Evolutionary conservation across 192 early-diverging fungal genomes (phyloP), one percentile per base, ranked within the genome.

Genomic region (Coemansia sp.): DNA sequence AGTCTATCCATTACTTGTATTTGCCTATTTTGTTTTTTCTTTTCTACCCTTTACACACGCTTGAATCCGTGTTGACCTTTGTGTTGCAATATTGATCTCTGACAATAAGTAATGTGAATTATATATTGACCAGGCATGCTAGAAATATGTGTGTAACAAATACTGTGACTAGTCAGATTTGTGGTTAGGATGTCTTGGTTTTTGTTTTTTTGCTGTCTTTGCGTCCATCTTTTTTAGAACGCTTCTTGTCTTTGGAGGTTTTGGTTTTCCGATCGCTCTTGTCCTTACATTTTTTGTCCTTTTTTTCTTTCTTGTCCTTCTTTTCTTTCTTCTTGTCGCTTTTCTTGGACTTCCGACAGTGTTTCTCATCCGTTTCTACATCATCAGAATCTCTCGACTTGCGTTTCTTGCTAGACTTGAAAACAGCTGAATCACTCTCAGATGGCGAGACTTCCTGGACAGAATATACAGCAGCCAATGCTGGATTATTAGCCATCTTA

Each of bases 291-390:
- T 73, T 72, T 6, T 68, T 64, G 25, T 70, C 65, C 52, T 69
- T 81, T 63, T 85, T 78, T 78, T 53, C 87, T 51, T 73, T 72
- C 6, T 68, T 64, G 25, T 70, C 65, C 52, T 69, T 81, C 66
- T 85, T 78, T 31, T 77, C 53, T 19, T 68, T 75, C 22, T 39
- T 23, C 22, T 39, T 23, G 25, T 66, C 57, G 32, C 59, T 68
- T 57, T 74, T 68, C 3, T 69, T 52, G 4, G 39, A 20, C 14
- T 74, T 68, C 21, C 33, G 57, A 20, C 57, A 59, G 32, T 54
- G 63, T 54, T 75, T 70, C 24, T 70, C 66, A 51, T 74, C 66
- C 59, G 63, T 60, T 5, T 82, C 24, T 66, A 74, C 58, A 68
- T 68, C 54, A 64, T 69, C 24, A 69, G 66, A 10, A 63, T 68